Percentiles rank a stretch among this genome's conserved stretches.
Conservation (phyloP, 176 grass and related monocot genomes). For the Carex cristatella region DNA sequence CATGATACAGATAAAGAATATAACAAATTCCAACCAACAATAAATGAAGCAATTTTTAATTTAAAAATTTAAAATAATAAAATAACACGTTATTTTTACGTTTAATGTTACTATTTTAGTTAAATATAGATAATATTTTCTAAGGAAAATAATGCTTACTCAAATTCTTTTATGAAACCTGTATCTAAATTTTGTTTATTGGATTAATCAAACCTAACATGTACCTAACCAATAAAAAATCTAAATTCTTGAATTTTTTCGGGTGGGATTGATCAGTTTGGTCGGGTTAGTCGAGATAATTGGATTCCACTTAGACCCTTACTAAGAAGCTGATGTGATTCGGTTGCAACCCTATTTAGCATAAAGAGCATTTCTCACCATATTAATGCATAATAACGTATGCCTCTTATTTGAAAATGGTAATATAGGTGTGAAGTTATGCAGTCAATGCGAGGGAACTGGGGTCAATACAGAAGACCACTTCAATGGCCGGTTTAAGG, state of each 20-base stretch:
- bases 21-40: neutral
- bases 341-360: neutral
- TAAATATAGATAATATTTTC: neutral
- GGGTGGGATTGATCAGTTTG: neutral
- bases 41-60: neutral
- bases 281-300: neutral
- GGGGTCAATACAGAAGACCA: constrained; percentile 84
- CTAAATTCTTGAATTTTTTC: neutral
- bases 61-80: neutral
- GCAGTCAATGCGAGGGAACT: constrained; percentile 57
- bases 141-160: no score
- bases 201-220: no score
- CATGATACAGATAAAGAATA: neutral
- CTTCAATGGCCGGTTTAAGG: constrained; percentile 89
- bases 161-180: no score
- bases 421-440: constrained; percentile 55
- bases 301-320: neutral
- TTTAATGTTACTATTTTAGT: neutral
- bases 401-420: constrained; percentile 9
- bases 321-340: neutral
- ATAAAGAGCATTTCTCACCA: neutral
- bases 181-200: no score
- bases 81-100: neutral
- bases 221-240: neutral
- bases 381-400: neutral